These are phyloP conservation scores for Priceomyces haplophilus DNA, from an alignment of 805 yeast genomes.

Conservation along the genomic window DNA sequence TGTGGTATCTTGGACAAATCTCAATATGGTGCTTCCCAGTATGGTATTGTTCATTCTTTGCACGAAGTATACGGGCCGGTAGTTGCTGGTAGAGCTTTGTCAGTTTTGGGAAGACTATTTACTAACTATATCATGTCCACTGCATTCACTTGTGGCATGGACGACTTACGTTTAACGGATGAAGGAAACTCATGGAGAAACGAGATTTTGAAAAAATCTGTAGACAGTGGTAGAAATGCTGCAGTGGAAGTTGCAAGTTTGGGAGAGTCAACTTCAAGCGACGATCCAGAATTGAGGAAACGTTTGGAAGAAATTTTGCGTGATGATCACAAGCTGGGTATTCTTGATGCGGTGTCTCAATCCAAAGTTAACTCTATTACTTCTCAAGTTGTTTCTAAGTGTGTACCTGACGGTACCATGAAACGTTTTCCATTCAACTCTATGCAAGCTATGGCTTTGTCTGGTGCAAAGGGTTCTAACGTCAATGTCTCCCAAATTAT, in stretches of 20 bases:
- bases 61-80: constrained; percentile 94
- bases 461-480: constrained; percentile 99
- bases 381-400: constrained; percentile 87
- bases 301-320: constrained; percentile 93
- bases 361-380: constrained; percentile 89
- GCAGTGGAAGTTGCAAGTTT: constrained; percentile 93
- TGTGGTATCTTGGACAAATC: constrained; percentile 96
- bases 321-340: constrained; percentile 88
- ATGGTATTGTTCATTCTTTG: constrained; percentile 93
- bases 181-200: constrained; percentile 90
- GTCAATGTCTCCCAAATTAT: constrained; percentile 98
- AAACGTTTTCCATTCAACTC: constrained; percentile 92
- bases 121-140: constrained; percentile 89
- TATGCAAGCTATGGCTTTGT: constrained; percentile 98
- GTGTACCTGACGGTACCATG: constrained; percentile 96
- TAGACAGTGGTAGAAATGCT: constrained; percentile 83
- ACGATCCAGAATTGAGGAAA: constrained; percentile 73
- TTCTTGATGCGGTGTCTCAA: constrained; percentile 93
- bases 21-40: constrained; percentile 96
- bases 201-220: constrained; percentile 73
- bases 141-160: constrained; percentile 99
- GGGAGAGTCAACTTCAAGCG: constrained; percentile 43
- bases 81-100: constrained; percentile 82
- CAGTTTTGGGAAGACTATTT: constrained; percentile 92
- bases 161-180: constrained; percentile 85